phyloP scores from a whole-genome alignment of 257 asterid genomes.

The Capsicum pubescens region DNA sequence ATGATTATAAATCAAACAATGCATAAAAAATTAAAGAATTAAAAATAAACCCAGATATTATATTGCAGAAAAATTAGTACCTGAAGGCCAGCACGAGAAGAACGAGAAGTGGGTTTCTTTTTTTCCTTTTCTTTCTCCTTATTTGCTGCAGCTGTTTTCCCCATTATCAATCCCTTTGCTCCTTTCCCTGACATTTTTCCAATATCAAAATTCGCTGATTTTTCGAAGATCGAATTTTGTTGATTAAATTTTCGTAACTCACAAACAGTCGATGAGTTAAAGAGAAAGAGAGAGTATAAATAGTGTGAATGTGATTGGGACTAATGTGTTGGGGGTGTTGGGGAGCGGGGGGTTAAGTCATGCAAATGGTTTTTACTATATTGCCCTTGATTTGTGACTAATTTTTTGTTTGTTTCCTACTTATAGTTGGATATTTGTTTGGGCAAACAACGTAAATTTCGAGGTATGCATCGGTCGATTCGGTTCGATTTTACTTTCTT shows the following conservation, averaged over 20 bases:
- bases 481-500: no score
- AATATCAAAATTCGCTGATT: neutral
- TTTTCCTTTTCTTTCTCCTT: constrained; percentile 40
- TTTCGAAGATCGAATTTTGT: constrained; percentile 1
- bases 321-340: neutral
- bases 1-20: no score
- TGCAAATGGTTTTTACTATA: neutral
- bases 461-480: no score
- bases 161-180: constrained; percentile 36
- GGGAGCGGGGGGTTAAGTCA: neutral
- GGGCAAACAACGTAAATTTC: no score
- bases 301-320: neutral
- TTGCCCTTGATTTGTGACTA: neutral
- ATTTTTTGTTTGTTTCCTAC: no score
- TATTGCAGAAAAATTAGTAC: neutral
- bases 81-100: constrained; percentile 44
- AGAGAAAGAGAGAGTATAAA: neutral
- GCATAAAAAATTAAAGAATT: neutral
- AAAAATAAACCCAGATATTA: neutral
- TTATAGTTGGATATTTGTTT: no score
- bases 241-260: neutral
- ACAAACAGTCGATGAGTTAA: constrained; percentile 8
- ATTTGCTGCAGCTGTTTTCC: constrained; percentile 29
- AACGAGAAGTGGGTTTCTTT: constrained; percentile 40
- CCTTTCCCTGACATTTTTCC: constrained; percentile 36